phyloP scores from a whole-genome alignment of 2,329 filamentous ascomycete species.

The Trichoderma gracile region DNA sequence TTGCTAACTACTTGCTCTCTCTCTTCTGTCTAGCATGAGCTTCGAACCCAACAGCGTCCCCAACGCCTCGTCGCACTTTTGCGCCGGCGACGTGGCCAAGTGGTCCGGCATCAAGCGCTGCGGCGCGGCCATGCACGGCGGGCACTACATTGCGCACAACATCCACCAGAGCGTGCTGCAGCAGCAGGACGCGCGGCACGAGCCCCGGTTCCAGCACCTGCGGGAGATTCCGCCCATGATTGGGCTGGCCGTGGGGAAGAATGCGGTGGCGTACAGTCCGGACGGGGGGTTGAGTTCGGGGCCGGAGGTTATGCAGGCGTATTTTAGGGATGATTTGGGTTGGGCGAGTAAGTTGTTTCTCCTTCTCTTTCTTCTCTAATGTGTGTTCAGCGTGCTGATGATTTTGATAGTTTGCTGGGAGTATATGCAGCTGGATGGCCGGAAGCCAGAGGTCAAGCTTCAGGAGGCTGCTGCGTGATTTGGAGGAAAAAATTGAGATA shows the following conservation, averaged over 20 bases:
- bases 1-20: neutral
- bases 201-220: conserved; percentile 52
- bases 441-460: conserved; percentile 29
- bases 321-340: conserved; percentile 69
- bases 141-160: conserved; percentile 65
- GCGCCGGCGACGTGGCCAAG: conserved; percentile 65
- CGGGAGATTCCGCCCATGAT: conserved; percentile 64
- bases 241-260: conserved; percentile 69
- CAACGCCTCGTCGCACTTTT: conserved; percentile 64
- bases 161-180: conserved; percentile 62
- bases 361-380: neutral
- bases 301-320: conserved; percentile 61
- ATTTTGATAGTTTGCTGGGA: conserved; percentile 54
- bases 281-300: conserved; percentile 59
- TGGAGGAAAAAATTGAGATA: too few relatives aligned
- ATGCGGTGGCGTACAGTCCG: conserved; percentile 64
- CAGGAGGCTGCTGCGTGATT: neutral
- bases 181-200: conserved; percentile 40
- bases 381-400: conserved; percentile 27
- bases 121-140: conserved; percentile 73
- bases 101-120: conserved; percentile 83
- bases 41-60: conserved; percentile 53
- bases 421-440: conserved; percentile 50
- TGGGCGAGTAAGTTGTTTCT: conserved; percentile 56
- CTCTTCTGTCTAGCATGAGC: conserved; percentile 46